Evolutionary conservation across 257 asterid genomes (phyloP), one percentile per base, ranked within the genome.

Genomic region (Plectranthus barbatus): DNA sequence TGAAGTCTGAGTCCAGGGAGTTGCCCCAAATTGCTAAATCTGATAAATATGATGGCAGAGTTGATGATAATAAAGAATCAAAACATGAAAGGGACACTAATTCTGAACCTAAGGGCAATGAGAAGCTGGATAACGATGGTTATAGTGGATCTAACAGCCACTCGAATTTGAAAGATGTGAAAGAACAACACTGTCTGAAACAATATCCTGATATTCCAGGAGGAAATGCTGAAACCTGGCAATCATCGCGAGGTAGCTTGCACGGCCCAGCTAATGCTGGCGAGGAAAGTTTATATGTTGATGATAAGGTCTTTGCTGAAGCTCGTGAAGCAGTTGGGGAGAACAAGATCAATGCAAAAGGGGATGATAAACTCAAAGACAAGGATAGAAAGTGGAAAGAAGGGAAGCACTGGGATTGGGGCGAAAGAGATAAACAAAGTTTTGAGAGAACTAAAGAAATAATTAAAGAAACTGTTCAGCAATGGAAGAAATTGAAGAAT

Each of bases 331-430:
- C 92, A 42, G 85, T 84, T 66, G 92, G 94, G 51, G 96, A 87
- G 75, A 89, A 83, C 77, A 88, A 80, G 75, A 80, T 83, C 65
- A 96, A 89, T 64, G 31, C 73, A 64, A 88, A 79, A 79, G 96
- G 79, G 57, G 98, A 88, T 26, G 95, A 91, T 54, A 91, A 84
- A 62, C 76, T 77, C 70, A 88, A 83, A 74, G 95, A 89, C 23
- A 92, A 78, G 79, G 99, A 92, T 56, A 82, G 91, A 69, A 89
- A 86, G 77, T 81, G 91, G 84, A 92, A 89, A 82, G 99, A 92
- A 70, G 83, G 78, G 69, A 92, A 86, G 77, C 95, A 81, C 46
- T 80, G 97, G 76, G 98, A 92, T 48, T 86, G 91, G 95, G 96
- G 87, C 46, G 97, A 90, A 64, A 81, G 83, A 78, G 98, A 91